These are phyloP conservation scores for Nitzschia sp. DNA, from an alignment of 108 stramenopile genomes.

Conservation along the genomic window DNA sequence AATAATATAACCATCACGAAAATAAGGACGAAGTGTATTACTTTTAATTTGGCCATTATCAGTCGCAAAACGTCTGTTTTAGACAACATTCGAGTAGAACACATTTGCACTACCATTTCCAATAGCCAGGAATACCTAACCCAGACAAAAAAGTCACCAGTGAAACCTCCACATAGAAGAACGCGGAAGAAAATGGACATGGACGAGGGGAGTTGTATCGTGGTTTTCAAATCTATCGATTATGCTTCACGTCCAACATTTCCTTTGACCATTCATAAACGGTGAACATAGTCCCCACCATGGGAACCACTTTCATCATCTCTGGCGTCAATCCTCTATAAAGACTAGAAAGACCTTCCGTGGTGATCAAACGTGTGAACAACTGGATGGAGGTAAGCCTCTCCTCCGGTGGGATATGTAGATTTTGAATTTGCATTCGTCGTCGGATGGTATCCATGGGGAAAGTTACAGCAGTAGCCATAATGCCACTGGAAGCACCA, in stretches of 20 bases:
- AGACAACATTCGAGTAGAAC: no score
- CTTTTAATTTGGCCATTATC: no score
- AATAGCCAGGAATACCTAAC: no score
- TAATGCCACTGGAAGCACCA: conserved; percentile 74
- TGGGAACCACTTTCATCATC: conserved; percentile 91
- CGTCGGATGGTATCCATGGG: conserved; percentile 90
- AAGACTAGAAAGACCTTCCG: conserved; percentile 77
- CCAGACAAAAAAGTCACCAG: no score
- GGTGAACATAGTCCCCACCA: conserved; percentile 92
- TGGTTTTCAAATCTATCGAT: conserved; percentile 19
- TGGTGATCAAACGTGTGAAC: conserved; percentile 47
- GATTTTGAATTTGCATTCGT: conserved; percentile 89
- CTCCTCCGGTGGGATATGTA: conserved; percentile 65
- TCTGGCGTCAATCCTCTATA: conserved; percentile 92
- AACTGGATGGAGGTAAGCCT: conserved; percentile 60
- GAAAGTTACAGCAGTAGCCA: conserved; percentile 81
- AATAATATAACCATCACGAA: no score
- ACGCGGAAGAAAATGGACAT: no score
- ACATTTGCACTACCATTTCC: no score
- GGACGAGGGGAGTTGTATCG: not conserved
- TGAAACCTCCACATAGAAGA: no score
- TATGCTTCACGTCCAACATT: conserved; percentile 57
- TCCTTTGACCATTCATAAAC: conserved; percentile 88
- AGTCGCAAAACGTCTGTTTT: no score
- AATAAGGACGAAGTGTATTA: no score